Base-by-base conservation (phyloP, 23 red algal species). In the Gracilaria caudata region DNA sequence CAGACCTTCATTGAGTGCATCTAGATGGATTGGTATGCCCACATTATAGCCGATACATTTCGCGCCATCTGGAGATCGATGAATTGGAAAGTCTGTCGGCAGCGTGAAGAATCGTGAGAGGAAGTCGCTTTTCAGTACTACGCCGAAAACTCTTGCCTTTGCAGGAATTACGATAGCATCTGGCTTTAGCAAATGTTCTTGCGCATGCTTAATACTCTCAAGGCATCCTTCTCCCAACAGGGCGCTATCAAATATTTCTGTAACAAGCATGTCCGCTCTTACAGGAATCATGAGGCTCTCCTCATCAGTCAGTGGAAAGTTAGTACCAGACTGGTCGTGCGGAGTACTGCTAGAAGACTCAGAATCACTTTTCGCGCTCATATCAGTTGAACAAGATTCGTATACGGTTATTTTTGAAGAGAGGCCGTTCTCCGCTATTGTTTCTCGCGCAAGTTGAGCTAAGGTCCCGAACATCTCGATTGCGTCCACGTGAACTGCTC, bases 211-310 rank as follows among this genome's bases (percentile, higher is more conserved):
- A 13, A 91, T 81, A 29, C 46, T 65, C n/a, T 54, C 47, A 38
- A 91, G 77, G 28, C 76, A 81, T 41, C 44, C 77, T 43, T 91
- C 87, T 17, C 87, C 76, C 21, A 91, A 29, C 9, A 91, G 77
- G 4, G 87, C 87, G 35, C 77, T 91, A 32, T 91, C 87, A 60
- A 91, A 82, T 36, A 91, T 74, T 76, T 91, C 87, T 1, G 87
- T 82, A 7, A 91, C 87, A 43, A 91, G 30, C 4, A 82, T 60
- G 55, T 91, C 78, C 17, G 76, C 76, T 43, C 77, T 81, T 43
- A 47, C 9, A 23, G 36, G 71, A 51, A 89, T 61, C 45, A 33
- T 16, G 19, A 65, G 51, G 11, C 77, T 38, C 36, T 80, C 7
- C 2, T 35, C 24, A 12, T 60, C 32, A 7, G 32, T 20, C 23